These are phyloP conservation scores for Venturia nashicola DNA, from an alignment of 2,329 filamentous ascomycete genomes.

Conservation along the genomic window DNA sequence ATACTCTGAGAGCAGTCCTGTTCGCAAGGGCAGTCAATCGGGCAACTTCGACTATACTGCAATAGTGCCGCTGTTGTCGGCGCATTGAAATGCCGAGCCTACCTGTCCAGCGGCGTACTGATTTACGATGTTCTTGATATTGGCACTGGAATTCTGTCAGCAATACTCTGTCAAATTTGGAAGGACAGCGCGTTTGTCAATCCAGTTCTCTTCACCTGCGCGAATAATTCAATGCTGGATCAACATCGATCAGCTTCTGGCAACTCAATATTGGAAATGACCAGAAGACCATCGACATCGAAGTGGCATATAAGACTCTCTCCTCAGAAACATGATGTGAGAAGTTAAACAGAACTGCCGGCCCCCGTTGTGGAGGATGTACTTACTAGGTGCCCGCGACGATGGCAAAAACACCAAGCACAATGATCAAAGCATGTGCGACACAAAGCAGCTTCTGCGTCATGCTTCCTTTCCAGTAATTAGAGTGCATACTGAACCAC, in stretches of 20 bases:
- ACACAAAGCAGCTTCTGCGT: background rate
- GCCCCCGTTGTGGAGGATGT: background rate
- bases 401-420: background rate
- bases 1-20: too few species aligned
- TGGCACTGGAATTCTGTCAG: background rate
- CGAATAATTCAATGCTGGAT: too few species aligned
- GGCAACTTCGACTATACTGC: too few species aligned
- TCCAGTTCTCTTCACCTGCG: too few species aligned
- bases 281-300: too few species aligned
- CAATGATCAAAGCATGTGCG: constrained; percentile 1
- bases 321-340: too few species aligned
- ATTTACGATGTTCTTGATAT: background rate
- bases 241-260: too few species aligned
- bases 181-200: too few species aligned
- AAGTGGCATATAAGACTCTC: too few species aligned
- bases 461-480: background rate
- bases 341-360: too few species aligned
- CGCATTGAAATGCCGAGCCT: constrained; percentile 1
- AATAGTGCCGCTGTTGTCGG: constrained; percentile 2
- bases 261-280: too few species aligned
- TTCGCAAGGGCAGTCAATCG: too few species aligned
- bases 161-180: background rate
- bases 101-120: background rate
- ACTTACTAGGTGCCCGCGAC: background rate
- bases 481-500: background rate